These are phyloP conservation scores for Cyclaneusma minus DNA, from an alignment of 2,329 filamentous ascomycete species.

Conservation along the genomic window DNA sequence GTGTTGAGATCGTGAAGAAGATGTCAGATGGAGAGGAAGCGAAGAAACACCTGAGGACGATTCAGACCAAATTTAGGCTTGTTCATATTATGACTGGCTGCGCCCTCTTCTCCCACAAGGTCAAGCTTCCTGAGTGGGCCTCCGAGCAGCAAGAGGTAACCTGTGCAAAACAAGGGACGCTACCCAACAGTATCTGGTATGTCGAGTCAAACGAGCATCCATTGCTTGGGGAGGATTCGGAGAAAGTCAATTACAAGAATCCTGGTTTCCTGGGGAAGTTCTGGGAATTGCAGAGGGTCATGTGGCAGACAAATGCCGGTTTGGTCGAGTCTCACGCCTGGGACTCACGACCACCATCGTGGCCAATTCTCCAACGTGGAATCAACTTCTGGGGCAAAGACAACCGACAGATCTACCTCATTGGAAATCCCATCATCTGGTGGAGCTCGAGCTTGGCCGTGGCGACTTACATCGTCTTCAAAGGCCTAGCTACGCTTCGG, in stretches of 20 bases:
- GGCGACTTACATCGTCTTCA: constrained; percentile 64
- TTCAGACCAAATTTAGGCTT: constrained; percentile 91
- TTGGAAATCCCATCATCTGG: constrained; percentile 92
- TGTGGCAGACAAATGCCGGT: constrained; percentile 98
- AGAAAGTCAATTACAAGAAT: constrained; percentile 91
- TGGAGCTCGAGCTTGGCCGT: constrained; percentile 74
- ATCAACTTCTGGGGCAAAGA: constrained; percentile 99
- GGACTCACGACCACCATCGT: constrained; percentile 88
- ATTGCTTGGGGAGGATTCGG: constrained; percentile 54
- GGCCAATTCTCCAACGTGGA: constrained; percentile 81
- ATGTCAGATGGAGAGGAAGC: constrained; percentile 66
- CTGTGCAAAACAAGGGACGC: constrained; percentile 76
- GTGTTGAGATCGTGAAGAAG: constrained; percentile 84
- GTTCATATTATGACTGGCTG: constrained; percentile 96
- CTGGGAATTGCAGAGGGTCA: constrained; percentile 90
- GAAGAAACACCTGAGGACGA: constrained; percentile 77
- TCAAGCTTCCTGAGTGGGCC: constrained; percentile 95
- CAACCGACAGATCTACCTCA: constrained; percentile 87
- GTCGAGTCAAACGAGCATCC: constrained; percentile 84
- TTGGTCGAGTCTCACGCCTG: constrained; percentile 93
- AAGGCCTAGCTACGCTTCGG: constrained; percentile 70
- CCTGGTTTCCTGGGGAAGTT: constrained; percentile 97
- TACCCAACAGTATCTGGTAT: constrained; percentile 97
- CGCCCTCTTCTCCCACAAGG: constrained; percentile 93
- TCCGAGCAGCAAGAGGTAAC: constrained; percentile 99